Evolutionary conservation across 352 stramenopile genomes (phyloP), one percentile per base, ranked within the genome.

Genomic region (Globisporangium alternatum): DNA sequence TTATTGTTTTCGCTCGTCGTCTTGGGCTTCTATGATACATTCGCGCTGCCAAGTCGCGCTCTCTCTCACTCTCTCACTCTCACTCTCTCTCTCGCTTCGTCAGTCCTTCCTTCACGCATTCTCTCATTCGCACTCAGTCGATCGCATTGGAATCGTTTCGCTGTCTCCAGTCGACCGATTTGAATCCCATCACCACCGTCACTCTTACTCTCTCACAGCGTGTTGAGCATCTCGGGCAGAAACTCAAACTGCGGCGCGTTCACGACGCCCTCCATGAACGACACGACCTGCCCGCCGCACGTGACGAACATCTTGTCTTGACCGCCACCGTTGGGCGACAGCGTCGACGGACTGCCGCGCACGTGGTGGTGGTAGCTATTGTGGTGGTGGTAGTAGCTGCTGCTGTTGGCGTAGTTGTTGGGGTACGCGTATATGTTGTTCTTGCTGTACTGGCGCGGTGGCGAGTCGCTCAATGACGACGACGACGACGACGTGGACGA

Each of bases 181-280:
- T 15, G 5, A 47, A 47, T 47, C 7, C 15, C 10, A 13, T 7
- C n/a, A 21, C 19, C n/a, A 44, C n/a, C 13, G 3, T n/a, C 35
- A 3, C 25, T 53, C 54, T n/a, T 2, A 7, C 17, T 53, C 54
- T 10, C 43, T 66, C 31, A 67, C 44, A 67, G 62, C 22, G 62
- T 67, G 44, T 67, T 72, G 53, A 76, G 62, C 54, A 57, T 55
- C 43, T 88, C 78, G 39, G 79, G 56, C 51, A 78, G 44, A 33
- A 70, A 80, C 56, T 89, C 83, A 52, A 81, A 75, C 37, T 75
- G 68, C 17, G 83, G 83, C 67, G 82, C 78, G 60, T 94, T 94
- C 43, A 91, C 78, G 44, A 94, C 85, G 51, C 85, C 85, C 21
- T 91, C 85, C 81, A 94, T 89, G 60, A 94, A 89, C 49, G 78